These are phyloP conservation scores for Apiospora malaysiana DNA, from an alignment of 2,329 filamentous ascomycete species.

Conservation along the genomic window DNA sequence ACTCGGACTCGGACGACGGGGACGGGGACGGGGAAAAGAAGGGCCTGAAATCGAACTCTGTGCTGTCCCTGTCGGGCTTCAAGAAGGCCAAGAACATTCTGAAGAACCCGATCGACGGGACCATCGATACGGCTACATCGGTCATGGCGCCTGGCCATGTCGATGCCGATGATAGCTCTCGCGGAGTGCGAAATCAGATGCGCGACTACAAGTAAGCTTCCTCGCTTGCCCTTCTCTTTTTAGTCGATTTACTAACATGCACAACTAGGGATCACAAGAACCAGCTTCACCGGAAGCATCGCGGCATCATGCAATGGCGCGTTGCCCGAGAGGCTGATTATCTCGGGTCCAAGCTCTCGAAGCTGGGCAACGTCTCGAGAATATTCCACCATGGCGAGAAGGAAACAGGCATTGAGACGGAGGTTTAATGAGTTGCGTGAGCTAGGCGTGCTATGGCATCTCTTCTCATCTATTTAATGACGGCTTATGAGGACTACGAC, in stretches of 20 bases:
- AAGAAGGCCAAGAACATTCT: conserved; percentile 44
- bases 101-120: conserved; percentile 40
- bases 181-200: conserved; percentile 46
- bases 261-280: conserved; percentile 66
- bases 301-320: conserved; percentile 78
- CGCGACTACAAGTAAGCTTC: conserved; percentile 53
- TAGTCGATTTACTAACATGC: neutral
- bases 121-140: conserved; percentile 36
- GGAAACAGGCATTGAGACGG: conserved; percentile 68
- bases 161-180: conserved; percentile 42
- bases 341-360: conserved; percentile 57
- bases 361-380: conserved; percentile 62
- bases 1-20: conserved; percentile 38
- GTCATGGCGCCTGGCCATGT: conserved; percentile 45
- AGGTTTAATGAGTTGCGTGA: conserved; percentile 53
- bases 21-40: conserved; percentile 14
- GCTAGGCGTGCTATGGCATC: neutral
- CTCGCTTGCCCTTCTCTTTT: no score
- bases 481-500: conserved; percentile 1
- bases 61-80: conserved; percentile 36
- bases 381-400: conserved; percentile 66
- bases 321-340: conserved; percentile 56
- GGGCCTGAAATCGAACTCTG: conserved; percentile 31
- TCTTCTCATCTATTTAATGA: neutral
- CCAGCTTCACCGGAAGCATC: conserved; percentile 68